These are phyloP conservation scores for Lasiosphaeria ovina DNA, from an alignment of 495 filamentous ascomycete genomes.

Conservation along the genomic window DNA sequence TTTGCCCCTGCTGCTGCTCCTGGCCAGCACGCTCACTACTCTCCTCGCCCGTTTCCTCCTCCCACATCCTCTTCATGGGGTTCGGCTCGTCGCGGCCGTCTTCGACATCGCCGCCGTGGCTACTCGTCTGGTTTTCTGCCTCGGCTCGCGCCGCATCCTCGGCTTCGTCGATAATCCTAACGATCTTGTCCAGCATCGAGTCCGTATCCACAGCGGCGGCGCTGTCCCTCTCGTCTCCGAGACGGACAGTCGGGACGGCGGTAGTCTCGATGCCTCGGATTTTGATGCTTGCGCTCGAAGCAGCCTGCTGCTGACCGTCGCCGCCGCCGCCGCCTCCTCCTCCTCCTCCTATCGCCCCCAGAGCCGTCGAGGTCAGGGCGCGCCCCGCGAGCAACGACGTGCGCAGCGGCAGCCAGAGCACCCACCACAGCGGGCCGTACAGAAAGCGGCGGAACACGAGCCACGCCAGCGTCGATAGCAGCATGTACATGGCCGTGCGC, in stretches of 20 bases:
- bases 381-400: slow-evolving; percentile 50
- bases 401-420: slow-evolving; percentile 76
- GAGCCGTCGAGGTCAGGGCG: slow-evolving; percentile 32
- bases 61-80: slow-evolving; percentile 80
- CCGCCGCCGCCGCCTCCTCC: slow-evolving; percentile 44
- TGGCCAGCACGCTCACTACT: background rate
- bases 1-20: background rate
- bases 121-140: slow-evolving; percentile 23
- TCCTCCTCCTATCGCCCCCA: slow-evolving; percentile 27
- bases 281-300: slow-evolving; percentile 30
- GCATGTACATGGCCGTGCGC: slow-evolving; percentile 78
- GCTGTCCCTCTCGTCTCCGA: slow-evolving; percentile 18
- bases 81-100: slow-evolving; percentile 38
- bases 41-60: slow-evolving; percentile 41
- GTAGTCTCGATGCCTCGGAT: slow-evolving; percentile 42
- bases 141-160: slow-evolving; percentile 22
- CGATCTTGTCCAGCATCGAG: slow-evolving; percentile 48
- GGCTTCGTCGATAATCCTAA: slow-evolving; percentile 43
- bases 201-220: slow-evolving; percentile 24
- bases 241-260: slow-evolving; percentile 44
- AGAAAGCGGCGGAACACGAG: slow-evolving; percentile 77
- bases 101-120: slow-evolving; percentile 21
- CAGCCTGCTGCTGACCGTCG: slow-evolving; percentile 10
- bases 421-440: slow-evolving; percentile 88
- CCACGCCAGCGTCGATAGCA: slow-evolving; percentile 76